phyloP scores from a whole-genome alignment of 345 rosid species.

The Brassica napus region DNA sequence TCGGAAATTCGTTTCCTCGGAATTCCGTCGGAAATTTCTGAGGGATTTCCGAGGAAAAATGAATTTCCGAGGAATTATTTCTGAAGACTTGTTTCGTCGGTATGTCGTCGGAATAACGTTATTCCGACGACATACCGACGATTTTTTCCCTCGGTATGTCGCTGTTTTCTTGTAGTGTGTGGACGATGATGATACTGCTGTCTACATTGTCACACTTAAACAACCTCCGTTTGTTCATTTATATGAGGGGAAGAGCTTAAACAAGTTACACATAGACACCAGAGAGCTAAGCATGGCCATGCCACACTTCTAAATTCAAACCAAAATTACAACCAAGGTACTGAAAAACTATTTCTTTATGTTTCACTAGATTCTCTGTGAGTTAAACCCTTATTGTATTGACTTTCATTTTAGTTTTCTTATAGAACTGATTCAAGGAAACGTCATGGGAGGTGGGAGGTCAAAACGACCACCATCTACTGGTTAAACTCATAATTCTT shows the following conservation, averaged over 20 bases:
- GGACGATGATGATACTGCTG: slow-evolving; percentile 52
- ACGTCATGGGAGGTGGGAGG: background rate
- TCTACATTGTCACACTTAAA: slow-evolving; percentile 75
- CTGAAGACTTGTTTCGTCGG: too few species aligned
- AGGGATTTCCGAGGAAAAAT: too few species aligned
- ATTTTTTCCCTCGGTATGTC: too few species aligned
- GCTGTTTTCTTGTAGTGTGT: background rate
- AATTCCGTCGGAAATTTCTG: too few species aligned
- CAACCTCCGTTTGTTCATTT: slow-evolving; percentile 59
- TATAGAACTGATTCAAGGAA: too few species aligned
- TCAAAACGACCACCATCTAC: slow-evolving; percentile 51
- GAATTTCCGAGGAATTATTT: too few species aligned
- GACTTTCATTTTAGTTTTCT: too few species aligned
- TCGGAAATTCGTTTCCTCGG: too few species aligned
- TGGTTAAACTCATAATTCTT: slow-evolving; percentile 73
- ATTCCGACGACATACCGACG: too few species aligned
- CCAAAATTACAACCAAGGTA: slow-evolving; percentile 51
- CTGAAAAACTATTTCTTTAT: background rate
- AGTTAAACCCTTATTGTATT: too few species aligned
- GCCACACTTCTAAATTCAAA: slow-evolving; percentile 37
- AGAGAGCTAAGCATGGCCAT: slow-evolving; percentile 23
- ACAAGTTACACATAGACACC: slow-evolving; percentile 24
- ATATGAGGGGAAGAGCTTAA: slow-evolving; percentile 41
- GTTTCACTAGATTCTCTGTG: too few species aligned
- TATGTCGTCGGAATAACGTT: too few species aligned